Evolutionary conservation across 208 protist species (phyloP).

Genomic region (Acanthamoeba lenticulata): DNA sequence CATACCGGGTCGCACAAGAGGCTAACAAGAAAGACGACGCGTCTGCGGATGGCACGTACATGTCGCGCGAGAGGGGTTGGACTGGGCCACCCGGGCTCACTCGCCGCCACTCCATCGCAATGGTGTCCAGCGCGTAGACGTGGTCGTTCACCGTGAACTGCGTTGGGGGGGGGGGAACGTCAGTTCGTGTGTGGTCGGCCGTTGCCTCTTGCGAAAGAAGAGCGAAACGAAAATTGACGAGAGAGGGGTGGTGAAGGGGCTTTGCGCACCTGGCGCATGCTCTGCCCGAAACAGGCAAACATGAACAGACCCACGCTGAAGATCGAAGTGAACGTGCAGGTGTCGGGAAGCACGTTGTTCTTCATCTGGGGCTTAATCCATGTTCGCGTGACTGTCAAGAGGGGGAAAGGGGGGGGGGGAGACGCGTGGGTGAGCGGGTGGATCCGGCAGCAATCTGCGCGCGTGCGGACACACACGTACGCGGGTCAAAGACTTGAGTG

Average conservation of each 20-base stretch:
- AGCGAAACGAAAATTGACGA: not conserved
- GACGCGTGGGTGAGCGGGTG: not conserved
- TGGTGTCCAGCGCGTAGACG: conserved; percentile 3
- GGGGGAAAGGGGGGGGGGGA: not conserved
- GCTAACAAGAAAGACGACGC: too few species aligned
- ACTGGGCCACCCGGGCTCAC: not conserved
- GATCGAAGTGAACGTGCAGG: conserved; percentile 39
- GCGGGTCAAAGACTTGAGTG: conserved; percentile 5
- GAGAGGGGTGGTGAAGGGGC: not conserved
- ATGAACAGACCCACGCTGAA: conserved; percentile 18
- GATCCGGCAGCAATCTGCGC: too few species aligned
- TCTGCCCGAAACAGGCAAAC: conserved; percentile 47
- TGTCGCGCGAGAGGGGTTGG: conserved; percentile 24
- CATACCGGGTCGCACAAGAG: not conserved
- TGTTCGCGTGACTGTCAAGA: not conserved
- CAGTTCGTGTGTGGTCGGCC: not conserved
- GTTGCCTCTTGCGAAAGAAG: not conserved
- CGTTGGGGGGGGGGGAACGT: not conserved
- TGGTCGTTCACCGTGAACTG: conserved; percentile 26
- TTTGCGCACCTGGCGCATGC: not conserved
- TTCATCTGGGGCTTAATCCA: conserved; percentile 43
- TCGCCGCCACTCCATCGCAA: conserved; percentile 34
- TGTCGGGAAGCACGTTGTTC: not conserved
- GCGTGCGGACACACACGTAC: not conserved
- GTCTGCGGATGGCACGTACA: not conserved